Conservation (phyloP, 768 basidiomycete species). For the Boletellus emodensis region DNA sequence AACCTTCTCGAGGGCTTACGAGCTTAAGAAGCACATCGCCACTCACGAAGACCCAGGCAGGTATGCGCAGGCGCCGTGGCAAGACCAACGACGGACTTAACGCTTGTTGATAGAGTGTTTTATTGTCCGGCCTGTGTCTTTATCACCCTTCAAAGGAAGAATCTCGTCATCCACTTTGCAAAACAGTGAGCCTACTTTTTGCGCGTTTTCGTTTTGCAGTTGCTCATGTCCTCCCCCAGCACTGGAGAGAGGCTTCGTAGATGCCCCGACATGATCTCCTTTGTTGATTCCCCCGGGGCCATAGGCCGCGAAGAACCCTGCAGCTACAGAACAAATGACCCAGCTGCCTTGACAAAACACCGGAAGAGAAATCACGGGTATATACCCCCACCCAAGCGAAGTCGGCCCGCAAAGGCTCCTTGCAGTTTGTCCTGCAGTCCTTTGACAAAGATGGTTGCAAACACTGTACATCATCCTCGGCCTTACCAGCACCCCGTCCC, state of each 20-base stretch:
- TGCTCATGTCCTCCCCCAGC: conserved; percentile 4
- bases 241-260: conserved; percentile 17
- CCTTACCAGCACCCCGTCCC: neutral
- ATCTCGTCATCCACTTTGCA: conserved; percentile 14
- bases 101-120: conserved; percentile 2
- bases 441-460: neutral
- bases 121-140: conserved; percentile 17
- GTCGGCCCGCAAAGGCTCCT: neutral
- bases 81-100: neutral
- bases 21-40: conserved; percentile 11
- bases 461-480: neutral
- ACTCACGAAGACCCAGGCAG: conserved; percentile 7
- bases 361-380: conserved; percentile 22
- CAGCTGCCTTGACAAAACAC: conserved; percentile 23
- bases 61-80: neutral
- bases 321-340: conserved; percentile 22
- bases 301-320: conserved; percentile 3
- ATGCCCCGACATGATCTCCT: conserved; percentile 5
- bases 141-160: conserved; percentile 18
- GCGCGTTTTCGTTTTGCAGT: neutral
- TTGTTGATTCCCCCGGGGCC: neutral
- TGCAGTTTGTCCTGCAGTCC: neutral
- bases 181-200: conserved; percentile 14
- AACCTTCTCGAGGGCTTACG: conserved; percentile 3
- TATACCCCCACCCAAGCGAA: conserved; percentile 9